Evolutionary conservation across 495 filamentous ascomycete genomes (phyloP), one percentile per base, ranked within the genome.

Genomic region (Aspergillus sparsus): DNA sequence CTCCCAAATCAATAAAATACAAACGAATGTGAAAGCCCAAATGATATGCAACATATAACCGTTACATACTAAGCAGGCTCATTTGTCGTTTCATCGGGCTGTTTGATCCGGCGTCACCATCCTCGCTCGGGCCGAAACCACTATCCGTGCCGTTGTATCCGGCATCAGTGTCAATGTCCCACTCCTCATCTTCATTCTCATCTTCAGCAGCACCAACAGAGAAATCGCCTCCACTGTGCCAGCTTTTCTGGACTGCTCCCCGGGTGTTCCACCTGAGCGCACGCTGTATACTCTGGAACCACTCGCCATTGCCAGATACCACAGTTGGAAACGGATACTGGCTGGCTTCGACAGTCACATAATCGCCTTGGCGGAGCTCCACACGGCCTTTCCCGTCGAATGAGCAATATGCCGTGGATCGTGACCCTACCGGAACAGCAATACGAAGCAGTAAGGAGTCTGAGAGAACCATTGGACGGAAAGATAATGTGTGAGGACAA

Each of bases 391-490:
- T 97, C 71, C 94, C 94, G 71, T 98, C 94, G 66, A 98, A 98
- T 39, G 90, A 90, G 67, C 92, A 95, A 80, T 96, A 98, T 0
- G 93, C 93, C 0, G 90, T 96, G 6, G 91, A 92, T 15, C 94
- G 90, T 36, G 90, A 93, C 64, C 87, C 82, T 47, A 83, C 82
- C 0, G 94, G 94, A 21, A 98, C 87, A 21, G 88, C 89, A 57
- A 98, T 87, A 51, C 91, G 91, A 46, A 98, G 83, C 27, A 93
- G 85, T 74, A 96, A 87, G 37, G 87, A 93, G 73, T 98, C 94
- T 36, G 90, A 93, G n/a, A 98, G 86, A n/a, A 98, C 89, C 90
- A 98, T 96, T 34, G 94, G 94, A 9, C 94, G 85, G 85, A 98
- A 98, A 37, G 91, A 95, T 16, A 98, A 82, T 0, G 93, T 97